phyloP scores from a whole-genome alignment of 495 filamentous ascomycete genomes.

The Lindgomyces ingoldianus region DNA sequence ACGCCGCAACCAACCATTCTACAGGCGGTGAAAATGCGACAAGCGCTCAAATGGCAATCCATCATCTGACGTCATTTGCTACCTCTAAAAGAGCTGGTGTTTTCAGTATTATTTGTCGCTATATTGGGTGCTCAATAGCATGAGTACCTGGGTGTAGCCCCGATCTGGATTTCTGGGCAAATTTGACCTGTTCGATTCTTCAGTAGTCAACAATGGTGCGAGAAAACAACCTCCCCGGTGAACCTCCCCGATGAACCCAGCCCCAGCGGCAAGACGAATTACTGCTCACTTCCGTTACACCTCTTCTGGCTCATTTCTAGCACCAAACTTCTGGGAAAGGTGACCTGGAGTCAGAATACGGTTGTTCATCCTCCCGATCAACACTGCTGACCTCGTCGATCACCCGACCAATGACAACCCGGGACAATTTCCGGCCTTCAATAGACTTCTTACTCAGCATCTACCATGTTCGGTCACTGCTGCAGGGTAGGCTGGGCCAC shows the following conservation, averaged over 20 bases:
- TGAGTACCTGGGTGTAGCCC: too few species aligned
- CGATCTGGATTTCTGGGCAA: too few species aligned
- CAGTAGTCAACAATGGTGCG: too few species aligned
- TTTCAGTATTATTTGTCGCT: background rate
- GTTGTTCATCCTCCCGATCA: background rate
- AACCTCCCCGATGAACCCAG: background rate
- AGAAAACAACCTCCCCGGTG: background rate
- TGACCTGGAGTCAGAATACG: background rate
- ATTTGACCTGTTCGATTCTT: too few species aligned
- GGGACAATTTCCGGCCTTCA: background rate
- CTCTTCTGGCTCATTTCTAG: too few species aligned
- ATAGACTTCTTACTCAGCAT: slow-evolving; percentile 1
- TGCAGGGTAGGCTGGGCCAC: too few species aligned
- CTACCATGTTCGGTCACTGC: too few species aligned
- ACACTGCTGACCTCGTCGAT: background rate
- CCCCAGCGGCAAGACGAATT: too few species aligned
- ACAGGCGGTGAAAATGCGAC: background rate
- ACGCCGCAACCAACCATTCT: background rate
- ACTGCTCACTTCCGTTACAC: too few species aligned
- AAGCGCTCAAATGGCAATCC: background rate
- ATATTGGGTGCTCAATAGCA: background rate
- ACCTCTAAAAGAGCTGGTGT: too few species aligned
- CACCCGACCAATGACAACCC: background rate
- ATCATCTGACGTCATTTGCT: too few species aligned
- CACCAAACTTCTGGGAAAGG: background rate